Base-by-base conservation (phyloP, 2,329 filamentous ascomycete genomes). In the Alternaria hordeiaustralica region DNA sequence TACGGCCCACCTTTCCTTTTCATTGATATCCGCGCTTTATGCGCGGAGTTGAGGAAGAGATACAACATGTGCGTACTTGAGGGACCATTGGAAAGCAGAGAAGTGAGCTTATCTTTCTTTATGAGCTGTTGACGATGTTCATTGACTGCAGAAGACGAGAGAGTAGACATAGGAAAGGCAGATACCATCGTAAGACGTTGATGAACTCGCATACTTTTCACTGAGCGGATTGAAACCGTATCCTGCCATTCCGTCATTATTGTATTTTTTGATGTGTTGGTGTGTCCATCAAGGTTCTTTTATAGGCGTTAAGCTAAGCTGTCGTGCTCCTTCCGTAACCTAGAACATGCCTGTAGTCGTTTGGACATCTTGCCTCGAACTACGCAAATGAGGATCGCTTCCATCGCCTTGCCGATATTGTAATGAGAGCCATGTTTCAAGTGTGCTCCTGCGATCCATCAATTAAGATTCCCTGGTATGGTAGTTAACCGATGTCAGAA, bases 251-350 rank as follows among this genome's bases (percentile, higher is more conserved):
- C 15, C 1, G 0, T 41, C 36, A 18, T 41, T 4, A 18, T 11
- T 2, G 4, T 18, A 2, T 2, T 0, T 41, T 18, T 41, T 18
- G 3, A 41, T 41, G 0, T 41, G 5, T 41, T 41, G 2, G 9
- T 41, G 36, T 18, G 8, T 41, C 15, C 15, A 5, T 41, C 0
- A 0, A 18, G 33, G 9, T 10, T 36, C 7, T 9, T 5, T 41
- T 2, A 0, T 10, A n/a, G 8, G 0, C 8, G 4, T 41, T 15
- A 41, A 41, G 15, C 3, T 10, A 3, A 41, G 36, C 36, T 41
- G 36, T 41, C 0, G 9, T 18, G 36, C 36, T 41, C 9, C 8
- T 1, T 41, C 33, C 33, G n/a, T 41, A 11, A 11, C 36, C 36
- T 41, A 18, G 3, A 18, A 41, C 36, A 41, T 41, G 36, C 9